These are phyloP conservation scores for Carallia pectinifolia DNA, from an alignment of 345 rosid genomes.

Conservation along the genomic window DNA sequence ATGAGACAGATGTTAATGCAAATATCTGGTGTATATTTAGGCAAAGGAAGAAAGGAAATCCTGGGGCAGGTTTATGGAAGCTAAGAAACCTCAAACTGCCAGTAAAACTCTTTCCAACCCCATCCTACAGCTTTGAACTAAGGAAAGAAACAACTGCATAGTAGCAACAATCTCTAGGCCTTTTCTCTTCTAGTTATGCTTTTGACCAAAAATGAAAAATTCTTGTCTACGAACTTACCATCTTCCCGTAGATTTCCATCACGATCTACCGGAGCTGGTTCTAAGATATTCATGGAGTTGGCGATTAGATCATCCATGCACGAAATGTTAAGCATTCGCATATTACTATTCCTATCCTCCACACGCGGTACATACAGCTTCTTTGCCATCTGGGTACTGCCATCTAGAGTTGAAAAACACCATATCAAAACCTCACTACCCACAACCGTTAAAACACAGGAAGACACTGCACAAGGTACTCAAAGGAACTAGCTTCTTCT, in stretches of 20 bases:
- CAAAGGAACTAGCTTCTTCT: neutral
- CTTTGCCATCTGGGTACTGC: constrained; percentile 33
- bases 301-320: constrained; percentile 71
- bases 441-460: neutral
- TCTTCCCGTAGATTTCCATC: constrained; percentile 80
- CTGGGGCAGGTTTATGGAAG: neutral
- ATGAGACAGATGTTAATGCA: neutral
- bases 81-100: too few species aligned
- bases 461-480: too few species aligned
- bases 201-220: neutral
- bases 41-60: neutral
- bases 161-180: too few species aligned
- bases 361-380: constrained; percentile 89
- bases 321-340: constrained; percentile 82
- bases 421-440: neutral
- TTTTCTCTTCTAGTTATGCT: too few species aligned
- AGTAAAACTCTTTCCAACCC: too few species aligned
- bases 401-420: constrained; percentile 31
- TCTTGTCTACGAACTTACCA: constrained; percentile 39
- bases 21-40: neutral
- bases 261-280: constrained; percentile 71
- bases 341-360: constrained; percentile 87
- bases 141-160: too few species aligned
- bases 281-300: constrained; percentile 90
- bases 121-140: too few species aligned